These are phyloP conservation scores for Fraxinus anomala DNA, from an alignment of 257 asterid genomes.

Conservation along the genomic window DNA sequence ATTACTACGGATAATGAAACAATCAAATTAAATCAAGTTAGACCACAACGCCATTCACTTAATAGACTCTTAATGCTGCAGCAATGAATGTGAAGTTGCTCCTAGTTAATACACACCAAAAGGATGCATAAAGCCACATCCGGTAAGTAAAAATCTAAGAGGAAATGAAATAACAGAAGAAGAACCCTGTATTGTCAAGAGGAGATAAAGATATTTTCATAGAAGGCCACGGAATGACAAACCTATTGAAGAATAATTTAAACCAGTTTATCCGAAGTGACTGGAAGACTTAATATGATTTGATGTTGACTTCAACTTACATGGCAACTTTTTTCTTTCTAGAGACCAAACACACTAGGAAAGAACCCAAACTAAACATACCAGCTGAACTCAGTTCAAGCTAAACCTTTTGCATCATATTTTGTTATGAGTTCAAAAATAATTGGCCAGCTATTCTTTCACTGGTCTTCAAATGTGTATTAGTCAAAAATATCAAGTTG, in stretches of 20 bases:
- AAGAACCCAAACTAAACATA: neutral
- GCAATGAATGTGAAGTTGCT: slow-evolving; percentile 12
- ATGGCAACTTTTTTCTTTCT: neutral
- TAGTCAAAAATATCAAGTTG: neutral
- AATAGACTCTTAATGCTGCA: neutral
- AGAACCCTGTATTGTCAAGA: neutral
- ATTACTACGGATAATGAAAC: slow-evolving; percentile 6
- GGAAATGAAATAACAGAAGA: neutral
- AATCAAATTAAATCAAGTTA: neutral
- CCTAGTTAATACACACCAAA: neutral
- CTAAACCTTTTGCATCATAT: neutral
- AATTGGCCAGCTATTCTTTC: neutral
- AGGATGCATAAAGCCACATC: neutral
- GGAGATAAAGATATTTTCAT: neutral
- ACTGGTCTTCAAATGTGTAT: neutral
- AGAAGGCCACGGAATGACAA: neutral
- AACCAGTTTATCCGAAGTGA: neutral
- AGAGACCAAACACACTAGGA: slow-evolving; percentile 3
- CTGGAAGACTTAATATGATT: neutral
- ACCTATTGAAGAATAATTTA: neutral
- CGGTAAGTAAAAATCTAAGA: neutral
- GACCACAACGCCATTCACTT: slow-evolving; percentile 3
- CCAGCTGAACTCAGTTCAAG: neutral
- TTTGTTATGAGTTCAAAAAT: neutral
- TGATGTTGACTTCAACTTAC: neutral